These are phyloP conservation scores for Solanum ossicruentum DNA, from an alignment of 257 asterid genomes.

Conservation along the genomic window DNA sequence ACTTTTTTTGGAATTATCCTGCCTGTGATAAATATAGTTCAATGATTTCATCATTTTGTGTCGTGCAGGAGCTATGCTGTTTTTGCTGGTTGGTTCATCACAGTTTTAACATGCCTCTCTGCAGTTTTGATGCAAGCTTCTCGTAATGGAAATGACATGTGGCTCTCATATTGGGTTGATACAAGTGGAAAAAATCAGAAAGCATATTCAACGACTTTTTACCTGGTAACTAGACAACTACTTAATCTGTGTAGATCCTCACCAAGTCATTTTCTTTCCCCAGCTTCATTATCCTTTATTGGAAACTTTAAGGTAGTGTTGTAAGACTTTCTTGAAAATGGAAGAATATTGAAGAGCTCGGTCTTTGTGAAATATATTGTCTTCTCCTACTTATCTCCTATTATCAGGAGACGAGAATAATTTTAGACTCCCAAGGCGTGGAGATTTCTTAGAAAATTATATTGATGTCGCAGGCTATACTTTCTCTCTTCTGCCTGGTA, in stretches of 20 bases:
- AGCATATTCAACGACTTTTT: constrained; percentile 56
- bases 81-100: constrained; percentile 69
- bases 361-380: background rate
- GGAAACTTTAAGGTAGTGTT: background rate
- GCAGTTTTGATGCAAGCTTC: constrained; percentile 95
- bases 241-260: background rate
- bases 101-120: constrained; percentile 49
- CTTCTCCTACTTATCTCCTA: background rate
- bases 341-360: background rate
- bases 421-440: background rate
- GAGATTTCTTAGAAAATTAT: background rate
- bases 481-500: constrained; percentile 56
- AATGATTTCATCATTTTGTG: constrained; percentile 3
- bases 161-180: constrained; percentile 98
- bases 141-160: constrained; percentile 91
- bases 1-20: background rate
- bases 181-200: constrained; percentile 36
- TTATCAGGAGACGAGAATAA: background rate
- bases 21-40: background rate
- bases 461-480: constrained; percentile 42
- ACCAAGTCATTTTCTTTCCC: background rate
- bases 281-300: background rate
- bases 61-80: constrained; percentile 77
- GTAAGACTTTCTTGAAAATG: background rate
- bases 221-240: constrained; percentile 43